These are phyloP conservation scores for Teratosphaeria gauchensis DNA, from an alignment of 2,329 filamentous ascomycete genomes.

Conservation along the genomic window DNA sequence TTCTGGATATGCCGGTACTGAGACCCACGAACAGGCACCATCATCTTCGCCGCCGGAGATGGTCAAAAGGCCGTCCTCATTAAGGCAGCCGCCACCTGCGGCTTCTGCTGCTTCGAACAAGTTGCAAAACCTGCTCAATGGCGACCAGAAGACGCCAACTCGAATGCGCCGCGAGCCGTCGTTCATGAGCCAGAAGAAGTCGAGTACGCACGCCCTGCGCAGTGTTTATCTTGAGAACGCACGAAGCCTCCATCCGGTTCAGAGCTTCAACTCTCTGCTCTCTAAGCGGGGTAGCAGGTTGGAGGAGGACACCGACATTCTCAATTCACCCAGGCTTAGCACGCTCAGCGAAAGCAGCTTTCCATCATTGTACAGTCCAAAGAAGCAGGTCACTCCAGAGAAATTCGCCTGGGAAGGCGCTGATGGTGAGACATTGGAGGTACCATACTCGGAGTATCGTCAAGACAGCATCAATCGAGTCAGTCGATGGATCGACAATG, in stretches of 20 bases:
- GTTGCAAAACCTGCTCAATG: conserved; percentile 13
- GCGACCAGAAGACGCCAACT: conserved; percentile 11
- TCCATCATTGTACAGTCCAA: conserved; percentile 26
- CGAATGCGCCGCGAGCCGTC: conserved; percentile 21
- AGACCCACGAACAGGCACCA: conserved; percentile 19
- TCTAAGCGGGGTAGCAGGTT: conserved; percentile 19
- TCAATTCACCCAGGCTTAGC: conserved; percentile 27
- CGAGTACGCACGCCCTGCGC: conserved; percentile 25
- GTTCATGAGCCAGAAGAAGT: conserved; percentile 22
- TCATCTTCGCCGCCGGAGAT: conserved; percentile 18
- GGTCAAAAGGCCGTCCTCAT: background rate
- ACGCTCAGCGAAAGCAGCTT: conserved; percentile 30
- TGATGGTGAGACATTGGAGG: conserved; percentile 9
- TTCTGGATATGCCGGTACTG: conserved; percentile 27
- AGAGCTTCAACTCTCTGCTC: conserved; percentile 27
- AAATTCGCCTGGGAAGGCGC: conserved; percentile 19
- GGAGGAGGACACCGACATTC: conserved; percentile 19
- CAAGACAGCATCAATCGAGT: conserved; percentile 28
- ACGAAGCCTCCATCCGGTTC: conserved; percentile 21
- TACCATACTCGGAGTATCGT: conserved; percentile 11
- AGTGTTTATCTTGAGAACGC: conserved; percentile 25
- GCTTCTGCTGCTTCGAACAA: conserved; percentile 16
- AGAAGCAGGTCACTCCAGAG: conserved; percentile 17
- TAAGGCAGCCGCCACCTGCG: conserved; percentile 1
- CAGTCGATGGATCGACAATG: conserved; percentile 28